Evolutionary conservation across 371 early-diverging fungal species (phyloP).

Genomic region (Apophysomyces ossiformis): DNA sequence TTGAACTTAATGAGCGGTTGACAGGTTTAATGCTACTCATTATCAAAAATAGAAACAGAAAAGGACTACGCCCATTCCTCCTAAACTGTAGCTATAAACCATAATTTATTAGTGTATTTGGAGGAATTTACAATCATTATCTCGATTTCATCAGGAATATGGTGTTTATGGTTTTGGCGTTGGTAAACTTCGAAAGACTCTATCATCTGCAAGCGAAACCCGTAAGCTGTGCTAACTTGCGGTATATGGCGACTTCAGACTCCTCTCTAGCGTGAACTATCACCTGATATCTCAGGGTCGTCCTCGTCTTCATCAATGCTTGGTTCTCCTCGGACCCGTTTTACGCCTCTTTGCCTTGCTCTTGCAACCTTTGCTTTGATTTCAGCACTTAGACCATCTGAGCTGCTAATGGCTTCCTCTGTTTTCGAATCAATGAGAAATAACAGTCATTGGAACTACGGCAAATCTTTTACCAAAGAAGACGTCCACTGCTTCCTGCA

Average conservation of each 20-base stretch:
- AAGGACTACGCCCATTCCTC: too few species aligned
- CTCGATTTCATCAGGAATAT: too few species aligned
- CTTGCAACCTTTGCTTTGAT: background rate
- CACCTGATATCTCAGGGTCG: background rate
- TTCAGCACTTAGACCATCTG: background rate
- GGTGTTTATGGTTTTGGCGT: too few species aligned
- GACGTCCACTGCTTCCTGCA: constrained; percentile 38
- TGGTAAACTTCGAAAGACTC: too few species aligned
- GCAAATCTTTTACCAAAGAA: constrained; percentile 42
- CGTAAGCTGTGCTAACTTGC: too few species aligned
- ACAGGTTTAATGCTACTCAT: too few species aligned
- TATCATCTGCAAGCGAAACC: too few species aligned
- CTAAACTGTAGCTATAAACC: too few species aligned
- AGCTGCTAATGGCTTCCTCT: background rate
- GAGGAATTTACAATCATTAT: too few species aligned
- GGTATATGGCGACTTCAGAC: background rate
- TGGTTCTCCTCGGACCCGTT: background rate
- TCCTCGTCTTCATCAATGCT: background rate
- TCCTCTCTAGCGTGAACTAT: background rate
- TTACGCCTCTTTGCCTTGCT: constrained; percentile 5
- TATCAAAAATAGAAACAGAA: too few species aligned
- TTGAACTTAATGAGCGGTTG: too few species aligned
- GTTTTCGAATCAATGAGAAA: background rate
- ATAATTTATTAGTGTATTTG: too few species aligned
- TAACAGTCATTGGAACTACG: constrained; percentile 1